Percentiles rank a stretch among this genome's conserved stretches.
Evolutionary conservation across 2,329 filamentous ascomycete species (phyloP).

Genomic region (Neopestalotiopsis sp.): DNA sequence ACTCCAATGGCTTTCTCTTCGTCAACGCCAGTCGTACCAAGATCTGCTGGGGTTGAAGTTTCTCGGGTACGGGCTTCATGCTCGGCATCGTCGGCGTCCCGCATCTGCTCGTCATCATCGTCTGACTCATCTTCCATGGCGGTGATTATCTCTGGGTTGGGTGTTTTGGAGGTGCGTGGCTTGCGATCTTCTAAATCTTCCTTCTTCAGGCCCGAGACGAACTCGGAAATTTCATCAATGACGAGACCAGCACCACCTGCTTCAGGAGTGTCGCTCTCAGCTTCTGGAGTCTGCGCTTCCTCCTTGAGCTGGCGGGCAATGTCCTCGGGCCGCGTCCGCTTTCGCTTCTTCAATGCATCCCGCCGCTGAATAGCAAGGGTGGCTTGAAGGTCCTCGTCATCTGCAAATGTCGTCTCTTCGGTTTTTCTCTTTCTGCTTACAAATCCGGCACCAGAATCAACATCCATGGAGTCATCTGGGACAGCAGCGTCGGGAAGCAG

Average conservation of each 20-base stretch:
- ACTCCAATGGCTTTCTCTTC: conserved; percentile 80
- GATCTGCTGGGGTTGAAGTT: conserved; percentile 44
- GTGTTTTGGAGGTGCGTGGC: conserved; percentile 49
- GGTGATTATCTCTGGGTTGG: conserved; percentile 44
- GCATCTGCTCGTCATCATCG: conserved; percentile 51
- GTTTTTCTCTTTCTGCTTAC: conserved; percentile 65
- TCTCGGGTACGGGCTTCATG: conserved; percentile 53
- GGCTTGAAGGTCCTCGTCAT: conserved; percentile 92
- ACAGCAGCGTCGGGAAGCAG: conserved; percentile 48
- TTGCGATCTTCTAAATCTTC: conserved; percentile 60
- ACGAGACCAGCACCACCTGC: conserved; percentile 66
- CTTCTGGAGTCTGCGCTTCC: conserved; percentile 58
- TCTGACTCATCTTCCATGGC: conserved; percentile 51
- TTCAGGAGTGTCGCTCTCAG: conserved; percentile 50
- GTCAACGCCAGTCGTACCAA: conserved; percentile 76
- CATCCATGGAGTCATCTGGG: conserved; percentile 69
- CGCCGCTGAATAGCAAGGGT: conserved; percentile 83
- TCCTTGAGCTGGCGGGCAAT: conserved; percentile 80
- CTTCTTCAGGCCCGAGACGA: conserved; percentile 83
- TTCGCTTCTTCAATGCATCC: conserved; percentile 88
- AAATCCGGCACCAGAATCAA: conserved; percentile 63
- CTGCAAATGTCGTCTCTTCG: conserved; percentile 74
- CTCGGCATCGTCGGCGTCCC: conserved; percentile 54
- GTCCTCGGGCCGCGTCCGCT: conserved; percentile 84
- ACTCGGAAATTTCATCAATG: conserved; percentile 96